Percentiles rank a stretch among this genome's conserved stretches.
phyloP scores from a whole-genome alignment of 2,329 filamentous ascomycete species.

The Trichocomaceae sp. region DNA sequence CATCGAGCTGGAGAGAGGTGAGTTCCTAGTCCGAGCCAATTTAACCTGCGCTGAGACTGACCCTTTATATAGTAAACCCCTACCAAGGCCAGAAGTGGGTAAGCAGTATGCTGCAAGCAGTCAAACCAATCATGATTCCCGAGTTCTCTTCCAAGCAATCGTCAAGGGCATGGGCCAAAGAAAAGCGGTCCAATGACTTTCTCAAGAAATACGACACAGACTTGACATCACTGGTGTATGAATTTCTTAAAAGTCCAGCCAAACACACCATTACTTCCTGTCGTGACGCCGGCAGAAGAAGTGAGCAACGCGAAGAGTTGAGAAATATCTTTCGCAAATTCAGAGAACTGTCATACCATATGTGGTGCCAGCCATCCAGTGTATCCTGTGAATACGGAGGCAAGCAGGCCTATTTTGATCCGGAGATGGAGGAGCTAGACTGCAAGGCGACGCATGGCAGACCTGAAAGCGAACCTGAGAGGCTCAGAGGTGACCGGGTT shows the following conservation, averaged over 20 bases:
- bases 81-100: not conserved
- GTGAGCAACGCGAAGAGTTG: not conserved
- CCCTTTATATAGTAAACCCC: not conserved
- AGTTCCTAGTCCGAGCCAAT: not conserved
- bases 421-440: not conserved
- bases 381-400: not conserved
- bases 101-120: not conserved
- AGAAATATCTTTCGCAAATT: conserved; percentile 2
- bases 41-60: not conserved
- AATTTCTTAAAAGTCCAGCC: not conserved
- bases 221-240: not conserved
- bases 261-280: not conserved
- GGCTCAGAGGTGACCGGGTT: not conserved
- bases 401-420: not conserved
- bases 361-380: not conserved
- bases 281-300: not conserved
- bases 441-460: not conserved
- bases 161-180: no score
- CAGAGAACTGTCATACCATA: not conserved
- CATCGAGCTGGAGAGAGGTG: not conserved
- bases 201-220: not conserved
- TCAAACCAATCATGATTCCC: not conserved
- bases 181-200: not conserved
- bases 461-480: not conserved
- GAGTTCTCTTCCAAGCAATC: not conserved